Base-by-base conservation (phyloP, 371 early-diverging fungal species). In the Mucor lusitanicus region DNA sequence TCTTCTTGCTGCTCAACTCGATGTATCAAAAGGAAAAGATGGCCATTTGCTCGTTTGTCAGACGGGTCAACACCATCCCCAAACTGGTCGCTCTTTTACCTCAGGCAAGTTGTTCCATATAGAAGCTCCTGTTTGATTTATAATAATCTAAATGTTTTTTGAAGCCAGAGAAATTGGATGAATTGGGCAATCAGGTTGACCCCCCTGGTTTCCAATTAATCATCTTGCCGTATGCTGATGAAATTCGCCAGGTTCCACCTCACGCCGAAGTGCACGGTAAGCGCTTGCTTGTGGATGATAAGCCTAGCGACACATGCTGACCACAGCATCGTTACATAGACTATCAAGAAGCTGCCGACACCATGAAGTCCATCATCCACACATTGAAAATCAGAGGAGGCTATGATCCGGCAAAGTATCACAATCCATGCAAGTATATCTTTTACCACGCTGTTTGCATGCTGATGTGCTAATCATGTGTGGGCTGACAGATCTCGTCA, bases 161-260 rank as follows among this genome's bases (percentile, higher is more conserved):
- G 32, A 42, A 73, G 71, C 55, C 35, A 25, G 84, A 85, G 27
- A 68, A 72, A n/a, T 23, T 69, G 27, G 72, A 76, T 64, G 48
- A 61, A 42, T 33, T 77, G 25, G 75, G 70, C 8, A 70, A 60
- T 17, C 83, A 86, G 66, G 69, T 81, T 15, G 73, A 71, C 11
- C 88, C 88, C 2, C 84, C 85, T 27, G 92, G 92, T 3, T 82
- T 91, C 42, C 83, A 90, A 63, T 55, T 90, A 37, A 72, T 90
- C 42, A 76, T 74, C 27, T 69, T 92, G 30, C 92, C 92, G 15
- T 92, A 86, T 81, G 86, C 81, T 19, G 92, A 92, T 64, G 92
- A 92, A 67, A 74, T 88, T 27, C 79, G 92, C 17, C 69, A 73
- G 25, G 56, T 83, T 15, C 83, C 84, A 28, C 79, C 75, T 27